A percentile compares a stretch with the other conserved stretches of the same genome.
Conservation (phyloP, 1,284 basidiomycete genomes). For the Laetiporus sulphureus region DNA sequence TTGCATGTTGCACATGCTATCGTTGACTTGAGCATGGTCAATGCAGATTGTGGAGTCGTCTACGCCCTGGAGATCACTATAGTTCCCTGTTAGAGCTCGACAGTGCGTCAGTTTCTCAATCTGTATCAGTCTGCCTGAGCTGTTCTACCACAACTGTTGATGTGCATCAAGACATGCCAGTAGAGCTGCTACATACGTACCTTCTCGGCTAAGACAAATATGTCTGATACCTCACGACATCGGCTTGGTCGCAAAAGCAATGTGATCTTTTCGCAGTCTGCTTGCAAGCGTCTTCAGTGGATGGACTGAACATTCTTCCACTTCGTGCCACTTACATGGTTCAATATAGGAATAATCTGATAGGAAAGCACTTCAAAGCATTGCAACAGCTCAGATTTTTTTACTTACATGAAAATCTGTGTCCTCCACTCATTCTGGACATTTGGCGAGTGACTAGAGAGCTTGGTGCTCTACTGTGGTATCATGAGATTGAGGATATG, state of each 20-base stretch:
- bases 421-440: conserved; percentile 5
- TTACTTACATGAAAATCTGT: conserved; percentile 4
- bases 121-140: background rate
- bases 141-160: background rate
- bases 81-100: background rate
- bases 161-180: background rate
- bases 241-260: background rate
- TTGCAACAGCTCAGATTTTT: conserved; percentile 20
- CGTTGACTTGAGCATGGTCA: too few species aligned
- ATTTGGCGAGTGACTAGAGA: conserved; percentile 26
- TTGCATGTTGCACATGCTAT: too few species aligned
- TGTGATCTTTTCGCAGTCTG: conserved; percentile 4
- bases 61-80: background rate
- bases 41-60: background rate
- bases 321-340: conserved; percentile 28
- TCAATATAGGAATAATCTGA: conserved; percentile 32
- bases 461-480: conserved; percentile 30
- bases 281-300: background rate
- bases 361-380: conserved; percentile 36
- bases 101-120: background rate
- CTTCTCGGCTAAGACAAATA: conserved; percentile 3
- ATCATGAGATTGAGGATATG: conserved; percentile 27
- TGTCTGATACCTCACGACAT: conserved; percentile 1
- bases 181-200: conserved; percentile 1
- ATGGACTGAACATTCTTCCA: conserved; percentile 24